Evolutionary conservation across 345 rosid species (phyloP).

Genomic region (Excoecaria agallocha): DNA sequence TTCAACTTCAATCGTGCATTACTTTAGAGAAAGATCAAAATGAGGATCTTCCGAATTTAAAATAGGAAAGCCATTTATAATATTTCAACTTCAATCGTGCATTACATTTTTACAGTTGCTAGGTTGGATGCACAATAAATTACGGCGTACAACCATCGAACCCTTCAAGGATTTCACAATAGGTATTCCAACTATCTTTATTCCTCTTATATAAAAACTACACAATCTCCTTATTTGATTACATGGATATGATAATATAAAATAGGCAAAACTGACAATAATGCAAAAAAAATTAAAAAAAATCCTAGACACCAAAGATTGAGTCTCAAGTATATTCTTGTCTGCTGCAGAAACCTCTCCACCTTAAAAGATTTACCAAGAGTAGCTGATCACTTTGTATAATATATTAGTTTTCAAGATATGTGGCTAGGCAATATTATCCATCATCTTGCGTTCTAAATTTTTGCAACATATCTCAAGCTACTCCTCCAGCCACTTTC

Average conservation of each 20-base stretch:
- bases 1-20: too few relatives aligned
- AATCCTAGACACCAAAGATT: slow-evolving; percentile 7
- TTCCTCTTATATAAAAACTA: slow-evolving; percentile 3
- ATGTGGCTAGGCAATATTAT: too few relatives aligned
- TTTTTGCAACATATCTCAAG: not conserved
- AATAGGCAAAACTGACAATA: not conserved
- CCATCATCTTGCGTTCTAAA: not conserved
- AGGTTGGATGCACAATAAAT: slow-evolving; percentile 74
- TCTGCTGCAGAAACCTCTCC: slow-evolving; percentile 11
- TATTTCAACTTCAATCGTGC: slow-evolving; percentile 31
- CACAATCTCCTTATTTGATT: not conserved
- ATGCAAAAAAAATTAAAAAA: slow-evolving; percentile 5
- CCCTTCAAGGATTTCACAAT: slow-evolving; percentile 53
- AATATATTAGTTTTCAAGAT: not conserved
- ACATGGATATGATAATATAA: slow-evolving; percentile 8
- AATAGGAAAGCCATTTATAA: slow-evolving; percentile 12
- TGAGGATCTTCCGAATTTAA: slow-evolving; percentile 53
- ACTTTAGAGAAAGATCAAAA: slow-evolving; percentile 36
- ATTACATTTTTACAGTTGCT: slow-evolving; percentile 59
- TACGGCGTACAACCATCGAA: slow-evolving; percentile 45
- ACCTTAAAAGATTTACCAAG: slow-evolving; percentile 10
- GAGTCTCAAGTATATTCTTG: slow-evolving; percentile 2
- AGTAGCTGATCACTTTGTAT: not conserved
- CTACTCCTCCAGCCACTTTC: too few relatives aligned
- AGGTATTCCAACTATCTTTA: slow-evolving; percentile 51